Evolutionary conservation across 768 basidiomycete species (phyloP).

Genomic region (Grammothele lineata): DNA sequence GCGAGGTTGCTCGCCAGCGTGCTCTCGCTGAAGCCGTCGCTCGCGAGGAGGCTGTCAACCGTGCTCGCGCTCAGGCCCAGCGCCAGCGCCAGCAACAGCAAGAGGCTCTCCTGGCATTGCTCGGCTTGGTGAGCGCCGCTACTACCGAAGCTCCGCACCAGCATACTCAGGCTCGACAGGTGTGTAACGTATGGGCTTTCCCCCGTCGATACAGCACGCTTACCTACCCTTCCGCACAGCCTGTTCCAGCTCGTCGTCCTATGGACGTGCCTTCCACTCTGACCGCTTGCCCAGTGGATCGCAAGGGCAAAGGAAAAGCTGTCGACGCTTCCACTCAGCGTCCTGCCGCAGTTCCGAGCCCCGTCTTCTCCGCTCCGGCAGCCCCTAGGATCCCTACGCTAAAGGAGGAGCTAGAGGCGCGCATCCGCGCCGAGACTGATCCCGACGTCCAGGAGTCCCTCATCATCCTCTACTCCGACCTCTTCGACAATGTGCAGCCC

Average conservation of each 20-base stretch:
- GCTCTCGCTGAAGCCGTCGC: background rate
- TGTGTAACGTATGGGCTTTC: background rate
- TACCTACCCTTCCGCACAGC: background rate
- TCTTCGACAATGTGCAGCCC: constrained; percentile 4
- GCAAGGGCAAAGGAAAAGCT: constrained; percentile 22
- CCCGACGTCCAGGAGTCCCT: constrained; percentile 12
- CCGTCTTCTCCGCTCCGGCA: background rate
- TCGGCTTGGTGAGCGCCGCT: background rate
- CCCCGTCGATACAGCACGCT: background rate
- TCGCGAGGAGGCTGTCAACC: background rate
- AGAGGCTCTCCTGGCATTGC: background rate
- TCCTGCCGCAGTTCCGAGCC: background rate
- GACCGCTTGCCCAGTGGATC: constrained; percentile 1
- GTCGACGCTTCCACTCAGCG: constrained; percentile 4
- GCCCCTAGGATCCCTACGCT: constrained; percentile 1
- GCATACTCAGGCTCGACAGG: background rate
- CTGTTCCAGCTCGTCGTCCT: constrained; percentile 1
- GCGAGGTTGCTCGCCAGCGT: constrained; percentile 1
- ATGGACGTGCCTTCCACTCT: background rate
- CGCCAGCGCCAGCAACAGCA: background rate
- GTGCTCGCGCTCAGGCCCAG: background rate
- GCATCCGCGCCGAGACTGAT: constrained; percentile 13
- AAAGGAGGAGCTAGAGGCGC: constrained; percentile 14
- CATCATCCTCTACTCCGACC: constrained; percentile 13
- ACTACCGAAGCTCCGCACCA: background rate